Evolutionary conservation across 208 protist genomes (phyloP), one percentile per base, ranked within the genome.

Genomic region (Leishmania guyanensis): DNA sequence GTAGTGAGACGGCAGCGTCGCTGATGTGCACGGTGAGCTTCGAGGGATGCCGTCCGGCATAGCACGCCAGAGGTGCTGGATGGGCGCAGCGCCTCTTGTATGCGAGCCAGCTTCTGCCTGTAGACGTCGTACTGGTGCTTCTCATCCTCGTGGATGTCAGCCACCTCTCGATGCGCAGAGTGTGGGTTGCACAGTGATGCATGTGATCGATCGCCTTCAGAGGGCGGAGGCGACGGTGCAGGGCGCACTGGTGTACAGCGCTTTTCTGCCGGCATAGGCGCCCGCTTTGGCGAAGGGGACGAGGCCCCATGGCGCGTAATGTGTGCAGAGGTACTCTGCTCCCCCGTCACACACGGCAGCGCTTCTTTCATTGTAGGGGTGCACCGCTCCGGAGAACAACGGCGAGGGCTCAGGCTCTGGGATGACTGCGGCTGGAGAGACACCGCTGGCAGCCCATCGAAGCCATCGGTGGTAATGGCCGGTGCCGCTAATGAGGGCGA

Each of bases 61-160:
- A 74, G 29, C 1, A 58, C 48, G 0, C 54, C 26, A 10, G 72
- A 39, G 22, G n/a, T 17, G n/a, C 14, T 62, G 46, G 72, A 80
- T 20, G 20, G 66, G 48, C 66, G 77, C 58, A 86, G 33, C 0
- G 82, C 82, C 17, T 86, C 36, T 33, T 82, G 82, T 51, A 86
- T 86, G 48, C 78, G 77, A n/a, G 72, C 78, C 10, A 86, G 58
- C 58, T 79, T 86, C 29, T 69, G 73, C 56, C 54, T 66, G 71
- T 82, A 82, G 65, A 66, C 74, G 0, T 76, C 78, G 66, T 82
- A 86, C 39, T 82, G 51, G 3, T 74, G 60, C 73, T 86, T 74
- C 56, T 82, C 77, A 10, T 81, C 69, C 43, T 51, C 78, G 17
- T 70, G 69, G 3, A 51, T 20, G 39, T 51, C 26, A 46, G 43